phyloP scores from a whole-genome alignment of 176 grass and related monocot species.

The Pharus latifolius region DNA sequence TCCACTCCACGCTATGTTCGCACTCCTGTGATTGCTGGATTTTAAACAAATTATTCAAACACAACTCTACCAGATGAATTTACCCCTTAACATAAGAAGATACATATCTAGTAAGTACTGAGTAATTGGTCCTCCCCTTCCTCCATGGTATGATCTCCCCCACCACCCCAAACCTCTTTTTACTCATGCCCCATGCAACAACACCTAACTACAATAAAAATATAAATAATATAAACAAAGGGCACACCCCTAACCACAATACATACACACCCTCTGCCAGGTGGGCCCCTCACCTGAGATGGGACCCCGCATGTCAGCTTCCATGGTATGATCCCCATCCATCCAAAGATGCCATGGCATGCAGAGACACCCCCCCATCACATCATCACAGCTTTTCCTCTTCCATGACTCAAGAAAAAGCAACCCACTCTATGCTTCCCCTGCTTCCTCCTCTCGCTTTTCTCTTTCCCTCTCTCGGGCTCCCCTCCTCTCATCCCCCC shows the following conservation, averaged over 20 bases:
- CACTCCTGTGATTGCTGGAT: too few species aligned
- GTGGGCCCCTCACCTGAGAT: neutral
- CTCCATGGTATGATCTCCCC: too few species aligned
- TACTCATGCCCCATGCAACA: too few species aligned
- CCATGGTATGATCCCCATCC: constrained; percentile 12
- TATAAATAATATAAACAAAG: neutral
- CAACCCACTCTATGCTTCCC: constrained; percentile 1
- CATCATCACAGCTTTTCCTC: neutral
- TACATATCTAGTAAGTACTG: too few species aligned
- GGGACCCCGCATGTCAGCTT: constrained; percentile 8
- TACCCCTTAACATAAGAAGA: too few species aligned
- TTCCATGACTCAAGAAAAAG: constrained; percentile 41
- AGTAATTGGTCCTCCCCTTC: too few species aligned
- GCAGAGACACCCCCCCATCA: neutral
- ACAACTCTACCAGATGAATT: too few species aligned
- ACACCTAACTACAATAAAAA: too few species aligned
- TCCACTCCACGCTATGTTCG: too few species aligned
- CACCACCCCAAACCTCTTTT: too few species aligned
- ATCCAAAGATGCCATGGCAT: constrained; percentile 20
- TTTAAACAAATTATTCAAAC: too few species aligned
- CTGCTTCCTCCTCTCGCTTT: neutral
- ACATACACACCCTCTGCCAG: neutral
- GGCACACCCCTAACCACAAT: neutral
- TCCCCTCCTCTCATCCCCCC: constrained; percentile 11
- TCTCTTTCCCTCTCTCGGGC: neutral